Evolutionary conservation across 768 basidiomycete genomes (phyloP).

Genomic region (Rhodocollybia butyracea): DNA sequence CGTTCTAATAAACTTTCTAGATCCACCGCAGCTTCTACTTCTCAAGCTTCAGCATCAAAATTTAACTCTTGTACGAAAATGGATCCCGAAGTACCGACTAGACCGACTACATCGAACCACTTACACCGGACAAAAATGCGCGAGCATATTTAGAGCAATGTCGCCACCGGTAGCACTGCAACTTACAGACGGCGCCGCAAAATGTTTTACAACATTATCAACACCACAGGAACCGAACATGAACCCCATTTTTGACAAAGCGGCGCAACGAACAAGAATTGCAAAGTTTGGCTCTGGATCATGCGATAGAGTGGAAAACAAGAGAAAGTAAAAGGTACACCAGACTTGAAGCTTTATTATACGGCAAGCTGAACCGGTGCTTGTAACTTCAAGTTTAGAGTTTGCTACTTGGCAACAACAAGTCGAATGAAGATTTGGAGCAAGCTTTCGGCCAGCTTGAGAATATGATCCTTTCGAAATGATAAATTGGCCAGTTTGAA

Average conservation of each 20-base stretch:
- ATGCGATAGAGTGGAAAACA: slow-evolving; percentile 60
- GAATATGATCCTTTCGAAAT: slow-evolving; percentile 78
- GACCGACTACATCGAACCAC: slow-evolving; percentile 32
- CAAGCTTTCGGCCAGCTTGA: too few species aligned
- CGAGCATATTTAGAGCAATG: too few species aligned
- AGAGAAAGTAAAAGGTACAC: slow-evolving; percentile 75
- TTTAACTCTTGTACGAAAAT: slow-evolving; percentile 53
- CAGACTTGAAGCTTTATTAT: slow-evolving; percentile 74
- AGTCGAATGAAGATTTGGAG: too few species aligned
- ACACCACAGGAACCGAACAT: slow-evolving; percentile 80
- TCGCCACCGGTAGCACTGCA: too few species aligned
- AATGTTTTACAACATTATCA: slow-evolving; percentile 76
- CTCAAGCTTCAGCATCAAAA: slow-evolving; percentile 79
- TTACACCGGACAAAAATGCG: slow-evolving; percentile 70
- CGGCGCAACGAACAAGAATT: slow-evolving; percentile 70
- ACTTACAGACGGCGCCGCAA: too few species aligned
- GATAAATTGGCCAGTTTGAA: slow-evolving; percentile 47
- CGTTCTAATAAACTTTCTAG: slow-evolving; percentile 40
- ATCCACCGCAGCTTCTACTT: slow-evolving; percentile 67
- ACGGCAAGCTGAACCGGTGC: slow-evolving; percentile 63
- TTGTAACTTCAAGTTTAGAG: slow-evolving; percentile 64
- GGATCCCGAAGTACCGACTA: slow-evolving; percentile 5
- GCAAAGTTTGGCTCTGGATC: slow-evolving; percentile 65
- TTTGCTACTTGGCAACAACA: too few species aligned
- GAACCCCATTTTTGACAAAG: slow-evolving; percentile 68